Percentiles rank a stretch among this genome's conserved stretches.
phyloP scores from a whole-genome alignment of 768 basidiomycete species.

The Collybia sp. region DNA sequence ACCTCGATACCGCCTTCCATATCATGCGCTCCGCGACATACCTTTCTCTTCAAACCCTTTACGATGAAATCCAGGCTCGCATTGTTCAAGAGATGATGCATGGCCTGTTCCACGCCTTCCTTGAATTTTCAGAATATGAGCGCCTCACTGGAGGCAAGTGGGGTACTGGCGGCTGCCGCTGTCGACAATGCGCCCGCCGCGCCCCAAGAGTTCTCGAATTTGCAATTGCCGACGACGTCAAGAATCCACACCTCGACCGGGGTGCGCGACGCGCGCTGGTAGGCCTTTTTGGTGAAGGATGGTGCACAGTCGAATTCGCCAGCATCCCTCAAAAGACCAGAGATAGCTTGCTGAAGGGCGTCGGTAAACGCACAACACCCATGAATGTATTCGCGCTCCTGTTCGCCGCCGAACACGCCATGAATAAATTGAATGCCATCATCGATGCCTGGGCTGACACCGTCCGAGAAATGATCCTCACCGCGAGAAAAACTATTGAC shows the following conservation, averaged over 20 bases:
- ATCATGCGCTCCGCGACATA: constrained; percentile 83
- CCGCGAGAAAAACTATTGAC: constrained; percentile 58
- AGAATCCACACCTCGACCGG: constrained; percentile 63
- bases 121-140: constrained; percentile 78
- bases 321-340: constrained; percentile 59
- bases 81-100: constrained; percentile 88
- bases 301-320: constrained; percentile 83
- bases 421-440: constrained; percentile 45
- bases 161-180: constrained; percentile 82
- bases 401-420: constrained; percentile 59
- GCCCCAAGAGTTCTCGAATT: constrained; percentile 85
- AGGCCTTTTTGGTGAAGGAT: constrained; percentile 83
- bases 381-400: constrained; percentile 65
- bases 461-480: constrained; percentile 62
- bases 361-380: constrained; percentile 65
- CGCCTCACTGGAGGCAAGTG: constrained; percentile 67
- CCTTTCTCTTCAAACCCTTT: constrained; percentile 68
- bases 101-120: constrained; percentile 81
- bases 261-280: constrained; percentile 75
- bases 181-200: constrained; percentile 77
- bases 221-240: constrained; percentile 69
- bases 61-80: constrained; percentile 76
- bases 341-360: constrained; percentile 65
- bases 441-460: constrained; percentile 73
- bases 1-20: constrained; percentile 87